These are phyloP conservation scores for Rubroshorea leprosula DNA, from an alignment of 345 rosid genomes.

Conservation along the genomic window DNA sequence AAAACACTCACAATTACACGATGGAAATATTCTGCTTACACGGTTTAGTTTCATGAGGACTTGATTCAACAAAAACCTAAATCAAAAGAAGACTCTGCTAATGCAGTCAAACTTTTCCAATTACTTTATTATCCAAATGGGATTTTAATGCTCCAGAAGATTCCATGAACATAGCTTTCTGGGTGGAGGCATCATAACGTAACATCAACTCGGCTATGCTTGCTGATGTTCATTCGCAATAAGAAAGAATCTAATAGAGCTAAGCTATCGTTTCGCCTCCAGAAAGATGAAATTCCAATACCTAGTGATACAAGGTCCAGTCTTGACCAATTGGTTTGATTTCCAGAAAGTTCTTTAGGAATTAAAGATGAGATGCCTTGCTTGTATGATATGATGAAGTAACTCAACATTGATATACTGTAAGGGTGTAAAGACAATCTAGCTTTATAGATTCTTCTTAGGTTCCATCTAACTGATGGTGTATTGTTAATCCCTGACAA, in stretches of 20 bases:
- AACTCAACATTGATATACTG: conserved; percentile 1
- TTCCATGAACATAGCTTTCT: too few relatives aligned
- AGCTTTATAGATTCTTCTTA: conserved; percentile 21
- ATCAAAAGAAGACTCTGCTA: conserved; percentile 22
- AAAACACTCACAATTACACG: neutral
- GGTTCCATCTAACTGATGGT: too few relatives aligned
- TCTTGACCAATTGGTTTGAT: conserved; percentile 12
- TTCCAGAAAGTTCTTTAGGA: conserved; percentile 1
- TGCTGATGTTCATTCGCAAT: conserved; percentile 14
- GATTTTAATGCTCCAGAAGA: too few relatives aligned
- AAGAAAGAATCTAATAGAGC: conserved; percentile 27
- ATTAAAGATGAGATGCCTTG: conserved; percentile 13
- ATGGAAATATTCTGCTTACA: too few relatives aligned
- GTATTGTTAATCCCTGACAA: conserved; percentile 4
- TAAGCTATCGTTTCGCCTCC: conserved; percentile 12
- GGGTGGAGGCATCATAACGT: too few relatives aligned
- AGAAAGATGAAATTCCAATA: neutral
- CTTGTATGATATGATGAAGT: conserved; percentile 6
- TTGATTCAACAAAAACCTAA: neutral
- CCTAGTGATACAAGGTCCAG: conserved; percentile 7
- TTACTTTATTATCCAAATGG: neutral
- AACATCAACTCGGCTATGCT: conserved; percentile 11
- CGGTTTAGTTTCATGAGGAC: neutral
- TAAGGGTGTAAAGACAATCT: too few relatives aligned
- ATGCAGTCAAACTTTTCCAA: neutral